Conservation (phyloP, 2,329 filamentous ascomycete species). For the Drechslerella coelobrocha region DNA sequence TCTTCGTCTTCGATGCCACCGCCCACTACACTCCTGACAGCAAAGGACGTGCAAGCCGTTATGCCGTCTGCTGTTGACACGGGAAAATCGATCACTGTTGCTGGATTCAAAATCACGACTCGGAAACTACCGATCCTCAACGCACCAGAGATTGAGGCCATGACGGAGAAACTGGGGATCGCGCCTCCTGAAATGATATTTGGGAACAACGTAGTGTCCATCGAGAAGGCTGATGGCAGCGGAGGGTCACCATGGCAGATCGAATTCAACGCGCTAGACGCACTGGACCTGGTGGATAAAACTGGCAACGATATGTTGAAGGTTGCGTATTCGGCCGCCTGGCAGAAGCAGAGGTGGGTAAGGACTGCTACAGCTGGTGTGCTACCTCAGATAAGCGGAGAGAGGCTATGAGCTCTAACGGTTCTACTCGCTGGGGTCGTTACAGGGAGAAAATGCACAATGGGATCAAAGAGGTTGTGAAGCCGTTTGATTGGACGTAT, state of each 20-base stretch:
- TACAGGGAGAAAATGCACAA: constrained; percentile 76
- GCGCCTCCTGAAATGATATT: constrained; percentile 99
- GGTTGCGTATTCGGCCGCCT: constrained; percentile 89
- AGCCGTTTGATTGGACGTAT: constrained; percentile 98
- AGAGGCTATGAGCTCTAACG: constrained; percentile 1
- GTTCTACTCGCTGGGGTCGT: constrained; percentile 33
- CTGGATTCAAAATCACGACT: constrained; percentile 52
- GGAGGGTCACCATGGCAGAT: constrained; percentile 68
- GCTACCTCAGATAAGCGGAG: constrained; percentile 56
- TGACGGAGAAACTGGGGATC: constrained; percentile 80
- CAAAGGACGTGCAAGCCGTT: constrained; percentile 34
- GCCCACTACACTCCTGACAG: constrained; percentile 20
- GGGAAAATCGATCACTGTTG: constrained; percentile 52
- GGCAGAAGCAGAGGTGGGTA: constrained; percentile 67
- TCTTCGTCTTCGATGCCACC: constrained; percentile 28
- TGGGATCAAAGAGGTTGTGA: constrained; percentile 90
- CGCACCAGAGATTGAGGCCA: constrained; percentile 83
- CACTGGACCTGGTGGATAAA: constrained; percentile 91
- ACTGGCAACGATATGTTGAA: constrained; percentile 85
- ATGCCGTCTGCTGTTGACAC: constrained; percentile 48
- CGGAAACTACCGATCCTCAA: constrained; percentile 89
- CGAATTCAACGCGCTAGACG: constrained; percentile 82
- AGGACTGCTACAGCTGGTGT: constrained; percentile 61
- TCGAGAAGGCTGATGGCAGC: constrained; percentile 72
- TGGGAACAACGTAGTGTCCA: constrained; percentile 83